Evolutionary conservation across 116 monocot species (phyloP), one percentile per base, ranked within the genome.

Genomic region (Posidonia oceanica): DNA sequence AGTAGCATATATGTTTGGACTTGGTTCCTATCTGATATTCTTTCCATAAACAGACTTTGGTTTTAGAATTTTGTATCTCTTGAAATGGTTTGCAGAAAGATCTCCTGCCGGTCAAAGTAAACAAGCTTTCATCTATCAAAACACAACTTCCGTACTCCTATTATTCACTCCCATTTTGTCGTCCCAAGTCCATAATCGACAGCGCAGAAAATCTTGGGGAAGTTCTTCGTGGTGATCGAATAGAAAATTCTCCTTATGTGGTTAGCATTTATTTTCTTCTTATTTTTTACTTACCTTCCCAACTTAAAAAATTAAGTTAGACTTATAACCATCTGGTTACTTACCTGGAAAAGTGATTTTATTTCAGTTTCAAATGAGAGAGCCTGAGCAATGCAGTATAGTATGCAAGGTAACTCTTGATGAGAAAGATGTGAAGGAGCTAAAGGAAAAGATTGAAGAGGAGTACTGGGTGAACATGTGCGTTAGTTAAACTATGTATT

Each of bases 121-220:
- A 95, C 80, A 95, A 95, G 57, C 78, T 95, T 59, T 78, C 86
- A 61, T 91, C 95, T 48, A 91, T 66, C 58, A 91, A 88, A 81
- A 88, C 88, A 17, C 91, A 91, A 39, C 91, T 94, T 64, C 94
- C 94, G 52, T 94, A 91, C 75, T 83, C 94, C 42, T 91, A 86
- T 63, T 95, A 95, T 79, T 88, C 88, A 70, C 86, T 96, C 22
- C 91, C 91, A 42, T 96, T 79, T 73, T 91, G 96, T 57, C 74
- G 63, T 59, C 96, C 89, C 51, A 66, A 85, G 8, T 69, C 52
- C 40, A 83, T 95, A 74, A 75, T 95, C 57, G 94, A 95, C 75
- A 95, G 91, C 75, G 88, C 94, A 23, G 91, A 95, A 64, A 95
- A 95, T 75, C 91, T 95, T 38, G 94, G 94, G 4, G 91, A 95